These are phyloP conservation scores for Cyberlindnera veronae DNA, from an alignment of 805 yeast species.

Conservation along the genomic window DNA sequence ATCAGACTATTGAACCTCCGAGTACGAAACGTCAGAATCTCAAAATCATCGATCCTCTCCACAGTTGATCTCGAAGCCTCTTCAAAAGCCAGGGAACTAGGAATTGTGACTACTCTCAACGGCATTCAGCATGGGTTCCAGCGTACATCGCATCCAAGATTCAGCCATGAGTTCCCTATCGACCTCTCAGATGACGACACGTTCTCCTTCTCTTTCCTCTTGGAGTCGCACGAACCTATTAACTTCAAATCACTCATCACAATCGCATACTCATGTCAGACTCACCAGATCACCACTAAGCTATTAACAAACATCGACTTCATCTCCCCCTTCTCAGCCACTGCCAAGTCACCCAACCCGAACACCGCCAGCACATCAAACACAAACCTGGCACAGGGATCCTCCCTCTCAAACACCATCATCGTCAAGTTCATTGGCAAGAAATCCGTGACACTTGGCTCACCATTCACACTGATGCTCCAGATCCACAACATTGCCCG, in stretches of 20 bases:
- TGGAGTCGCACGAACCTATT: constrained; percentile 24
- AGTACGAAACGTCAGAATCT: constrained; percentile 45
- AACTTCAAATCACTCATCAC: constrained; percentile 19
- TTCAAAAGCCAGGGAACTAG: constrained; percentile 33
- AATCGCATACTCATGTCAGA: constrained; percentile 28
- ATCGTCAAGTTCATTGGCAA: constrained; percentile 60
- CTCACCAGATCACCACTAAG: constrained; percentile 21
- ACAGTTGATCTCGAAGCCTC: constrained; percentile 47
- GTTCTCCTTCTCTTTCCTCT: constrained; percentile 26
- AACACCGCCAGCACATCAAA: not conserved
- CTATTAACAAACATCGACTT: constrained; percentile 20
- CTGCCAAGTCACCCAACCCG: not conserved
- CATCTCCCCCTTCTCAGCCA: constrained; percentile 4
- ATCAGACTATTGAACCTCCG: constrained; percentile 41
- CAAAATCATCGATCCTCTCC: constrained; percentile 44
- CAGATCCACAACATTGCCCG: constrained; percentile 60
- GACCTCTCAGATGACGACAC: constrained; percentile 26
- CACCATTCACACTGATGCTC: constrained; percentile 57
- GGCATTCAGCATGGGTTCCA: constrained; percentile 20
- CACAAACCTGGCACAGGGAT: not conserved
- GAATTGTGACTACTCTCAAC: constrained; percentile 15
- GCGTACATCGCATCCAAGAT: constrained; percentile 21
- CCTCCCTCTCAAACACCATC: constrained; percentile 30
- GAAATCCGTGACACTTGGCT: constrained; percentile 57
- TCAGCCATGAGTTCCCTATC: constrained; percentile 26